phyloP scores from a whole-genome alignment of 768 basidiomycete species.

The Trametes sanguinea region DNA sequence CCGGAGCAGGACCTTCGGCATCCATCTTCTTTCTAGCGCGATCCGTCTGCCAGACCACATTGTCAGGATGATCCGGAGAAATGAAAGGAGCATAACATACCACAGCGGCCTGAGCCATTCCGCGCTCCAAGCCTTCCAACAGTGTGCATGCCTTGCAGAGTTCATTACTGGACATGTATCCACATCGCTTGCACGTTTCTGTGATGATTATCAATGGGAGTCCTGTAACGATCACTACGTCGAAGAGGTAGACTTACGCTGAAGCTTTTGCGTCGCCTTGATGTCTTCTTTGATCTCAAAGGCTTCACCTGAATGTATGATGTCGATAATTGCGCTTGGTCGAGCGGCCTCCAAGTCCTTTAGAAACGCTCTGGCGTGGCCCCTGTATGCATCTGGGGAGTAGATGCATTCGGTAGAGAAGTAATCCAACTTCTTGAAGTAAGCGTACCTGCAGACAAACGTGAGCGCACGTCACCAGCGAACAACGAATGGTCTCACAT shows the following conservation, averaged over 20 bases:
- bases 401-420: constrained; percentile 99
- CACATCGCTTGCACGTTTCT: constrained; percentile 93
- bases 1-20: constrained; percentile 57
- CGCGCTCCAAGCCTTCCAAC: constrained; percentile 87
- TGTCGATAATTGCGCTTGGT: constrained; percentile 95
- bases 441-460: constrained; percentile 76
- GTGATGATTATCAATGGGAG: not conserved
- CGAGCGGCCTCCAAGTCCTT: constrained; percentile 95
- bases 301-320: constrained; percentile 94
- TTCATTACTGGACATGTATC: constrained; percentile 95
- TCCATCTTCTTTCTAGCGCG: constrained; percentile 64
- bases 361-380: constrained; percentile 90
- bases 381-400: constrained; percentile 97
- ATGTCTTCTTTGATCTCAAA: constrained; percentile 86
- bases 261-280: constrained; percentile 78
- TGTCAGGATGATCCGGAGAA: not conserved
- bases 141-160: constrained; percentile 94
- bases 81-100: constrained; percentile 42
- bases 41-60: constrained; percentile 53
- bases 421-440: constrained; percentile 98
- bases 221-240: not conserved
- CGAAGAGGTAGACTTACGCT: constrained; percentile 58
- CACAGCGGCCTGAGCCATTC: constrained; percentile 52
- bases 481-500: constrained; percentile 59
- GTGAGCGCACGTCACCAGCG: no score